Evolutionary conservation across 1,284 basidiomycete genomes (phyloP).

Genomic region (Microbotryomycetes sp.): DNA sequence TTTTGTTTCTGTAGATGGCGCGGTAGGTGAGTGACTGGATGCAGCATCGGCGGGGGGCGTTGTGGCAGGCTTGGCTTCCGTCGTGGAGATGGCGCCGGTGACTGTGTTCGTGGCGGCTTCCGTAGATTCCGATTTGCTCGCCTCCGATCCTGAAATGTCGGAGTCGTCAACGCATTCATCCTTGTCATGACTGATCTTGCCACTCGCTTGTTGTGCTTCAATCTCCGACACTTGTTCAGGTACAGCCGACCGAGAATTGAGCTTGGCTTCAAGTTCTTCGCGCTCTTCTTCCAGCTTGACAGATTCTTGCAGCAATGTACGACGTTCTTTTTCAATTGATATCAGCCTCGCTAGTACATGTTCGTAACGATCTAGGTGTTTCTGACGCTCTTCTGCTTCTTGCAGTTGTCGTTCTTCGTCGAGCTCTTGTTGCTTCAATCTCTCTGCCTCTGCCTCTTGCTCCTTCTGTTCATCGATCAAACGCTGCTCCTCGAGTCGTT

Average conservation of each 20-base stretch:
- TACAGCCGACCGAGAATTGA: not conserved
- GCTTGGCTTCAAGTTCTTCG: not conserved
- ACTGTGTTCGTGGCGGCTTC: not conserved
- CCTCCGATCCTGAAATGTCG: not conserved
- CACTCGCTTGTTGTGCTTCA: not conserved
- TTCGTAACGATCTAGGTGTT: not conserved
- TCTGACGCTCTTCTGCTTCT: not conserved
- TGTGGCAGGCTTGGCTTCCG: too few relatives aligned
- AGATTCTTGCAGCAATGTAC: not conserved
- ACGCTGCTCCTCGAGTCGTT: not conserved
- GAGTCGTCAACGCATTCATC: not conserved
- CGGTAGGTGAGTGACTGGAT: not conserved
- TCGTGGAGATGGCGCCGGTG: not conserved
- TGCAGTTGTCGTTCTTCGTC: not conserved
- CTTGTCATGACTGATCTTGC: not conserved
- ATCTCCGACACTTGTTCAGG: not conserved
- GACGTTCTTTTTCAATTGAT: not conserved
- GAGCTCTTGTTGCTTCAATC: not conserved
- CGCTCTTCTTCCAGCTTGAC: not conserved
- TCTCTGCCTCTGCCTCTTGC: not conserved
- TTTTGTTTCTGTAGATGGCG: not conserved
- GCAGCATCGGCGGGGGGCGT: not conserved
- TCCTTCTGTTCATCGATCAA: not conserved
- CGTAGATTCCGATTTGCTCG: not conserved
- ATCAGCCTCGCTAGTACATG: not conserved